Base-by-base conservation (phyloP, 2,329 filamentous ascomycete genomes). In the Colletotrichum somersetense region DNA sequence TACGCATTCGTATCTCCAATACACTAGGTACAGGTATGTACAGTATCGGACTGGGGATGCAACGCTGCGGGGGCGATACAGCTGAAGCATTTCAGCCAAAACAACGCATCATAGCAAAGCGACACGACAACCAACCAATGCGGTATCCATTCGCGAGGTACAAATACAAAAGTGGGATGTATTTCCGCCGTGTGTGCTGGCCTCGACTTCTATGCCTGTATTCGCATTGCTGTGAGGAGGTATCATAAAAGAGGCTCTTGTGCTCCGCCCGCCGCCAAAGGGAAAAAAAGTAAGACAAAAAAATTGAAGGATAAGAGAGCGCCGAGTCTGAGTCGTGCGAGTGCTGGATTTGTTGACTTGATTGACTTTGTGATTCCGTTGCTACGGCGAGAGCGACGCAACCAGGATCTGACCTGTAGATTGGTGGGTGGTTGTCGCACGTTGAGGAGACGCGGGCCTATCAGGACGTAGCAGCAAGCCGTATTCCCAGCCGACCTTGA, bases 401-500 rank as follows among this genome's bases (percentile, higher is more conserved):
- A 35, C 66, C 57, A 64, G 66, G 70, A 55, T 65, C 48, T 64
- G 61, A 59, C 30, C 30, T 30, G 30, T 30, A 30, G 30, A 70
- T 61, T 61, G 59, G 56, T 16, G 38, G 20, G 23, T 35, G 48
- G 61, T 40, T 56, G 70, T 72, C 66, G 70, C 70, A 69, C 48
- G 46, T 72, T 65, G 70, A 48, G 58, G 53, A 40, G 40, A 70
- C 66, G 61, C 70, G 50, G 62, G 57, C 71, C 71, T 73, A 73
- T 73, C 67, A 73, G 20, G 55, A 67, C 55, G 67, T 62, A 66
- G 61, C 61, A 62, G 55, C 52, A 56, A 52, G 56, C 56, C 67
- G 30, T 30, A 62, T 62, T 63, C 52, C 62, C 14, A 50, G 62
- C 40, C 35, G 57, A 56, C 7, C 50, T 63, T 73, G 67, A 73